Evolutionary conservation across 257 asterid species (phyloP).

Genomic region (Striga asiatica): DNA sequence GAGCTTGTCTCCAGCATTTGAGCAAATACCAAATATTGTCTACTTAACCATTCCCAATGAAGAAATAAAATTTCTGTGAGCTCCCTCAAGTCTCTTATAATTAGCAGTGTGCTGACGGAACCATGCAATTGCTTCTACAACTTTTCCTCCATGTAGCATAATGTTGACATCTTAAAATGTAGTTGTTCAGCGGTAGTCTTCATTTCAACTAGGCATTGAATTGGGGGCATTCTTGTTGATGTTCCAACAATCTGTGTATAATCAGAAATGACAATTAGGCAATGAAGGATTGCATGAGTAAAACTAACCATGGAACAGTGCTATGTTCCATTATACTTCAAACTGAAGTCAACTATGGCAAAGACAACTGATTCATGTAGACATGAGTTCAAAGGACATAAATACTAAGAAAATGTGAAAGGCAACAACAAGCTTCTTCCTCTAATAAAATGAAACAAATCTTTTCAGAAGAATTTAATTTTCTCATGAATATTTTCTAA

Average conservation of each 20-base stretch:
- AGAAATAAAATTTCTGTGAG: constrained; percentile 62
- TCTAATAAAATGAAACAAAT: neutral
- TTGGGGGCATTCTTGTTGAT: constrained; percentile 86
- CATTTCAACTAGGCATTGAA: constrained; percentile 81
- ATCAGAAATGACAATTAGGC: constrained; percentile 7
- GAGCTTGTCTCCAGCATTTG: constrained; percentile 88
- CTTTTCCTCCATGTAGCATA: constrained; percentile 89
- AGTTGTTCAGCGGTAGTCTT: constrained; percentile 78
- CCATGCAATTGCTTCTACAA: constrained; percentile 77
- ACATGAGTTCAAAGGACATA: neutral
- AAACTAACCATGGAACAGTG: constrained; percentile 12
- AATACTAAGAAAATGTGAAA: neutral
- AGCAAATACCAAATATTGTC: constrained; percentile 63
- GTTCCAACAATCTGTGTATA: constrained; percentile 68
- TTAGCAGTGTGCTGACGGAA: constrained; percentile 64
- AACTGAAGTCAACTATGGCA: neutral
- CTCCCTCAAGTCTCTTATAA: constrained; percentile 65
- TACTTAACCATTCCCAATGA: constrained; percentile 98
- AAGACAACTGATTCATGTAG: neutral
- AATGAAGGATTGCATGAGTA: neutral
- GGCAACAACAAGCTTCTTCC: neutral
- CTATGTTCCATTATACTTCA: neutral
- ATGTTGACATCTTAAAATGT: constrained; percentile 76
- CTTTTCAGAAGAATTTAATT: too few species aligned
- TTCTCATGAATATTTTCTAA: too few species aligned